phyloP scores from a whole-genome alignment of 2,329 filamentous ascomycete species.

The Penicillium sp. region DNA sequence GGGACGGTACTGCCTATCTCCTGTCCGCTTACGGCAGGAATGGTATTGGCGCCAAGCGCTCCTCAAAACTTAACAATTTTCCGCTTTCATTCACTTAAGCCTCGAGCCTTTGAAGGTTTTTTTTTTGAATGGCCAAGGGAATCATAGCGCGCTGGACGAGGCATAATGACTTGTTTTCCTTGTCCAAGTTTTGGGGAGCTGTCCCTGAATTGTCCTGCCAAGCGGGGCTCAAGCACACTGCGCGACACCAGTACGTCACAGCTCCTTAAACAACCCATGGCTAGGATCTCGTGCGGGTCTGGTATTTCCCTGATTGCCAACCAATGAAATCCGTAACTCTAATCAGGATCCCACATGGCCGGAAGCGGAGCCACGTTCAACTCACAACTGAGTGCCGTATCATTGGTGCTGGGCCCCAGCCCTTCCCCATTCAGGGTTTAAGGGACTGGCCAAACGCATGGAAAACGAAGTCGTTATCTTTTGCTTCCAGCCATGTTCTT shows the following conservation, averaged over 20 bases:
- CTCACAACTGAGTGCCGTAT: neutral
- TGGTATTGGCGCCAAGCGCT: neutral
- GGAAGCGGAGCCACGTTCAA: neutral
- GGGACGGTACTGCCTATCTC: neutral
- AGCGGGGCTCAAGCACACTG: neutral
- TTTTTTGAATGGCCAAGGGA: too few relatives aligned
- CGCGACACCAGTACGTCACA: neutral
- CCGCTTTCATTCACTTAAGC: neutral
- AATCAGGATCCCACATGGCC: neutral
- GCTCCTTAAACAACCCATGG: neutral
- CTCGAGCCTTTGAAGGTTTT: too few relatives aligned
- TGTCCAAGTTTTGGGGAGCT: neutral
- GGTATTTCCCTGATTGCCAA: neutral
- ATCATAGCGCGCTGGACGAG: neutral
- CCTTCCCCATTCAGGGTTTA: neutral
- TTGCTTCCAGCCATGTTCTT: neutral
- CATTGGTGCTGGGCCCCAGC: neutral
- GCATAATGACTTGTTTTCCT: neutral
- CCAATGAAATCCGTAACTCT: neutral
- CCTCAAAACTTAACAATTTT: neutral
- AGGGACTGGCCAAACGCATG: neutral
- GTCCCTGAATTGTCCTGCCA: neutral
- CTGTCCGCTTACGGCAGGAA: neutral
- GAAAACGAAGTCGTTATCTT: neutral
- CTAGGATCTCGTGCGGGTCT: neutral